Evolutionary conservation across 2,329 filamentous ascomycete genomes (phyloP).

Genomic region (Phaeosphaeria sp.): DNA sequence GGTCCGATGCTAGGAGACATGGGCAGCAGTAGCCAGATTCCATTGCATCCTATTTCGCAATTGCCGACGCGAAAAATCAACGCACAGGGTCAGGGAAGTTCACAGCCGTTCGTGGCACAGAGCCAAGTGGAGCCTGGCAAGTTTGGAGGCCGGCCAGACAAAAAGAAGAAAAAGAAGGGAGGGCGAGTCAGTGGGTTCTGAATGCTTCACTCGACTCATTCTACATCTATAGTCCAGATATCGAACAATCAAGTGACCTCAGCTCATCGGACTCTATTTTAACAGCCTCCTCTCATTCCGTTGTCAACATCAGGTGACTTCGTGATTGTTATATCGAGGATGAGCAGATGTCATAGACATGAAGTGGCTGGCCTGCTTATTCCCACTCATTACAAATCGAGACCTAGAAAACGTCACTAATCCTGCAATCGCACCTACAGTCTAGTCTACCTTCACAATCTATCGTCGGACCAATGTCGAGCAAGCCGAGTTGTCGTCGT

Average conservation of each 20-base stretch:
- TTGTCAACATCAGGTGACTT: no score
- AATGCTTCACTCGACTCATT: background rate
- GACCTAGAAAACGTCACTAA: background rate
- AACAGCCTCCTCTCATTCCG: no score
- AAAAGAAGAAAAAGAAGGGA: slow-evolving; percentile 45
- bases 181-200: slow-evolving; percentile 42
- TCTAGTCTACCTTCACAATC: background rate
- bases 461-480: no score
- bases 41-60: slow-evolving; percentile 12
- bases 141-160: slow-evolving; percentile 42
- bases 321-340: background rate
- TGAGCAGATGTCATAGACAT: background rate
- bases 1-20: slow-evolving; percentile 27
- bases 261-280: background rate
- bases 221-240: background rate
- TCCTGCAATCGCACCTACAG: background rate
- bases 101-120: slow-evolving; percentile 12
- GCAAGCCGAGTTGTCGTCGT: slow-evolving; percentile 1
- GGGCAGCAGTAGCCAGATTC: slow-evolving; percentile 34
- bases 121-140: slow-evolving; percentile 45
- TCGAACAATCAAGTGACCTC: background rate
- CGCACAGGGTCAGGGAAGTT: slow-evolving; percentile 12
- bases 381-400: background rate
- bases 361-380: background rate
- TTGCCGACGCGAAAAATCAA: slow-evolving; percentile 3